phyloP scores from a whole-genome alignment of 1,284 basidiomycete genomes.

The Sporisorium iseilematis-ciliati region DNA sequence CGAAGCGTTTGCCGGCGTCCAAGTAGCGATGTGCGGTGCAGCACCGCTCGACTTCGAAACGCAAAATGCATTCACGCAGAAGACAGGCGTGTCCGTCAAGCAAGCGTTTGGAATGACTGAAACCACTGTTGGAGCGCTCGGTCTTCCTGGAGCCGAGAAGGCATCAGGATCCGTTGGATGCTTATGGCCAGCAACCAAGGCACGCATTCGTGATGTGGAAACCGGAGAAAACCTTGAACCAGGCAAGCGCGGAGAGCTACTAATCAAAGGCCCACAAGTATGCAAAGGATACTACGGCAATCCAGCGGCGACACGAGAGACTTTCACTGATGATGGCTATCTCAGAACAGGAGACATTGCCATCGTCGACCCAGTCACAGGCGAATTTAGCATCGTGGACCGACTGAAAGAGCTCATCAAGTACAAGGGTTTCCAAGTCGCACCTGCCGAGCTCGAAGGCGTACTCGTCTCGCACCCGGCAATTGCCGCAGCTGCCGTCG shows the following conservation, averaged over 20 bases:
- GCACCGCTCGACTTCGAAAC: conserved; percentile 46
- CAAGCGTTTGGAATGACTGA: conserved; percentile 56
- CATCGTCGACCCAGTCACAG: conserved; percentile 35
- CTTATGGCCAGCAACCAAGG: conserved; percentile 28
- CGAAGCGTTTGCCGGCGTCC: conserved; percentile 24
- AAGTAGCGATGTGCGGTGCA: conserved; percentile 27
- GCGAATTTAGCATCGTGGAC: conserved; percentile 60
- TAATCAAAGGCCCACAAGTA: conserved; percentile 40
- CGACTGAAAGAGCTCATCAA: conserved; percentile 66
- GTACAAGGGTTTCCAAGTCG: conserved; percentile 65
- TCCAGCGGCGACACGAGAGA: conserved; percentile 73
- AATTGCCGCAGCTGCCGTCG: conserved; percentile 57
- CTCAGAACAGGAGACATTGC: conserved; percentile 65
- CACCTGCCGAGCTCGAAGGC: conserved; percentile 63
- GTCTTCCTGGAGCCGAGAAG: conserved; percentile 15
- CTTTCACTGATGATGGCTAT: conserved; percentile 74
- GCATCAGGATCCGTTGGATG: conserved; percentile 33
- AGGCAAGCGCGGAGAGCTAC: conserved; percentile 49
- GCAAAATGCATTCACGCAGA: conserved; percentile 27
- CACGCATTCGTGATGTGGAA: conserved; percentile 39
- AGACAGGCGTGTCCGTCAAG: conserved; percentile 28
- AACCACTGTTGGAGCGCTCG: conserved; percentile 48
- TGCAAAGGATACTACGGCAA: conserved; percentile 51
- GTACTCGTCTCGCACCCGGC: conserved; percentile 42
- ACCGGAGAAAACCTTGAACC: conserved; percentile 34